Conservation (phyloP, 306 rosid species). For the Begonia loranthoides region DNA sequence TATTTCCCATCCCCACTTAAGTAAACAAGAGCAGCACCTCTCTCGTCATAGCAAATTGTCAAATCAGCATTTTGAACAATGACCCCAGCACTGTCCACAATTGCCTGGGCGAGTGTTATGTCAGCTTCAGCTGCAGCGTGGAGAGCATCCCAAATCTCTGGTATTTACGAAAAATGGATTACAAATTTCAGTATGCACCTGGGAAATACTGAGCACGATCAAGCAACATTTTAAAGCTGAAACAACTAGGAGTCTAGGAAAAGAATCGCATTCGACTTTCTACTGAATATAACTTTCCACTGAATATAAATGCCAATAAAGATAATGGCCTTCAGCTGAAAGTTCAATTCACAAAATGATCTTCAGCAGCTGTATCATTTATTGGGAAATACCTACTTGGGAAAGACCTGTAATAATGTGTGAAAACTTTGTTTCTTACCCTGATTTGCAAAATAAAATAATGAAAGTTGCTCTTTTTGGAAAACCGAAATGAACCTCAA, state of each 20-base stretch:
- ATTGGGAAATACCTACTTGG: no score
- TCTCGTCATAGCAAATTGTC: constrained; percentile 92
- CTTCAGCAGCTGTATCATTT: no score
- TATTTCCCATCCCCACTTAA: not conserved
- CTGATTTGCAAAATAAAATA: no score
- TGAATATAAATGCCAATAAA: not conserved
- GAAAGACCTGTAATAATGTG: no score
- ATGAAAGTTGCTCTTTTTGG: no score
- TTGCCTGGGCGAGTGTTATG: constrained; percentile 70
- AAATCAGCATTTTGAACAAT: constrained; percentile 88
- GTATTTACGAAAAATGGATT: constrained; percentile 17
- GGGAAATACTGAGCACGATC: not conserved
- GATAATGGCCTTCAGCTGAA: not conserved
- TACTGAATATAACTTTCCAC: no score
- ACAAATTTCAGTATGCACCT: constrained; percentile 10
- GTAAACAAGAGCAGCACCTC: constrained; percentile 40
- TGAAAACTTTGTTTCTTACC: no score
- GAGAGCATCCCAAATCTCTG: constrained; percentile 99
- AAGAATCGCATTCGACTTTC: no score
- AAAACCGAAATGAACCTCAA: no score
- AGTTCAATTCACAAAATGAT: no score
- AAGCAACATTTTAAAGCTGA: not conserved
- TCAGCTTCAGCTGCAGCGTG: constrained; percentile 98
- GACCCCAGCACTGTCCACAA: constrained; percentile 92
- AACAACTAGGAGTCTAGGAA: not conserved